Evolutionary conservation across 2,329 filamentous ascomycete genomes (phyloP), one percentile per base, ranked within the genome.

Genomic region (Microthyrium microscopicum): DNA sequence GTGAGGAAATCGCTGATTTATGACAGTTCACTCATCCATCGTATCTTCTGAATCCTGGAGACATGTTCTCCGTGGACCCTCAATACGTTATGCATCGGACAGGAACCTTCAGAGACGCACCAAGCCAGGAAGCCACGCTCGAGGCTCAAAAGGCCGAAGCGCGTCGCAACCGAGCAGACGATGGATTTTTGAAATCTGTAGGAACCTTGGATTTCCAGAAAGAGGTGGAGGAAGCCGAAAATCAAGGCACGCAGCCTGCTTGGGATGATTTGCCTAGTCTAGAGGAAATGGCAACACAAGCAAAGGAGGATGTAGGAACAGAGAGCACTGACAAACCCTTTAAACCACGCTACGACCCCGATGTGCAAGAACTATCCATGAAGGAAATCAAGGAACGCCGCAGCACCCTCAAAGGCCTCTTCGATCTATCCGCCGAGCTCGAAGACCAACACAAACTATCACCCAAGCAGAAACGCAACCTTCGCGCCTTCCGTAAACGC

Each of bases 51-150:
- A 98, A 98, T 55, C 91, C 89, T 3, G 89, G 89, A 44, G 89
- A 98, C 54, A 82, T 98, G 73, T 98, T 98, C 66, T 83, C 92
- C 53, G 87, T 98, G 46, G 79, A 94, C 15, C 68, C 80, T 22
- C 82, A 93, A 25, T 73, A 77, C 45, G 89, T 98, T 36, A 67
- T 98, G 56, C 85, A 70, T 47, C 87, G 82, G 21, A 93, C 85
- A 1, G 89, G 89, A 38, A 51, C 27, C 1, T 66, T 92, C 35
- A 80, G 79, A 2, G 74, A 81, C 22, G 83, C 93, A 51, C 84
- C 85, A 48, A 82, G 85, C 48, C n/a, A n/a, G n/a, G n/a, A n/a
- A n/a, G n/a, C n/a, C n/a, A 82, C 75, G 3, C 78, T 93, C 20
- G 16, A 3, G 13, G 7, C 30, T 19, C 24, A 34, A 25, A 18